Evolutionary conservation across 2,329 filamentous ascomycete species (phyloP).

Genomic region (Aspergillus candidus): DNA sequence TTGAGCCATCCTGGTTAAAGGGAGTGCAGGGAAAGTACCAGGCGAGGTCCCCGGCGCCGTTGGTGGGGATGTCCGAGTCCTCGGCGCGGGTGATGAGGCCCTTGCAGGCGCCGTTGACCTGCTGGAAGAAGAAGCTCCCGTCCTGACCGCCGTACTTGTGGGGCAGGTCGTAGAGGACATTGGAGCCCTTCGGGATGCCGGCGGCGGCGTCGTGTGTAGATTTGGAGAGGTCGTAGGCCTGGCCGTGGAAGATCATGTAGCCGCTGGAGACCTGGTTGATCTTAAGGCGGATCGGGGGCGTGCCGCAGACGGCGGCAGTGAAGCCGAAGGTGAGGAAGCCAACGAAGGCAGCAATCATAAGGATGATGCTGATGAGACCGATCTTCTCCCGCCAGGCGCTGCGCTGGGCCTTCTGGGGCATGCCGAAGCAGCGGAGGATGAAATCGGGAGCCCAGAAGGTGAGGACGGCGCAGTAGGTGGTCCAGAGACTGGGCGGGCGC

Average conservation of each 20-base stretch:
- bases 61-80: conserved; percentile 72
- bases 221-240: conserved; percentile 72
- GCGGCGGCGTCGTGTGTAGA: conserved; percentile 75
- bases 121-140: conserved; percentile 95
- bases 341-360: conserved; percentile 79
- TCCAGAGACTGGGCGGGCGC: conserved; percentile 83
- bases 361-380: conserved; percentile 88
- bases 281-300: conserved; percentile 64
- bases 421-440: conserved; percentile 77
- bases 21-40: conserved; percentile 96
- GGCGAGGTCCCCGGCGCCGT: conserved; percentile 66
- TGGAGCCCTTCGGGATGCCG: conserved; percentile 67
- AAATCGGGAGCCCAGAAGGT: conserved; percentile 94
- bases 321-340: conserved; percentile 97
- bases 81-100: conserved; percentile 68
- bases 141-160: conserved; percentile 81
- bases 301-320: conserved; percentile 76
- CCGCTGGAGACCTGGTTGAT: conserved; percentile 74
- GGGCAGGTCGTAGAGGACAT: conserved; percentile 81
- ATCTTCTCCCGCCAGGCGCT: conserved; percentile 98
- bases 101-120: conserved; percentile 97
- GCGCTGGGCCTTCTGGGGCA: conserved; percentile 76
- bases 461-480: conserved; percentile 85
- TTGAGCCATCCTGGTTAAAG: conserved; percentile 91
- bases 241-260: conserved; percentile 95